Evolutionary conservation across 2,329 filamentous ascomycete genomes (phyloP).

Genomic region (Falciphora oryzae): DNA sequence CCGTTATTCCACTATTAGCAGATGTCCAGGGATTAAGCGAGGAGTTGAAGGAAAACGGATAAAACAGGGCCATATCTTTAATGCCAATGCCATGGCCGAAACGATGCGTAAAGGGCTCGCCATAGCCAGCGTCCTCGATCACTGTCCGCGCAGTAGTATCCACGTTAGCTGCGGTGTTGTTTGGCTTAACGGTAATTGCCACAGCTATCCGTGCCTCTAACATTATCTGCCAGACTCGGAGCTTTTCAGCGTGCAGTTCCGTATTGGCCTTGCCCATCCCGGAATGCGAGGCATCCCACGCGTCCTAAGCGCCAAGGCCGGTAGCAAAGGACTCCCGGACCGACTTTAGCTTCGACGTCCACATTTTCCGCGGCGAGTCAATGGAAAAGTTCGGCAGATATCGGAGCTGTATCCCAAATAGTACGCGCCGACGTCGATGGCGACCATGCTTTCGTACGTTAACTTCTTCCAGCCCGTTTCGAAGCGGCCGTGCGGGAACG

Average conservation of each 20-base stretch:
- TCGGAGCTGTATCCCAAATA: slow-evolving; percentile 58
- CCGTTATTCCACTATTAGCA: too few relatives aligned
- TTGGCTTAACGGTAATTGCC: slow-evolving; percentile 41
- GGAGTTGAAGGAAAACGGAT: not conserved
- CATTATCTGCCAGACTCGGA: slow-evolving; percentile 54
- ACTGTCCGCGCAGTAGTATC: slow-evolving; percentile 54
- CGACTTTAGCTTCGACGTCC: not conserved
- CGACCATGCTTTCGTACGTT: slow-evolving; percentile 47
- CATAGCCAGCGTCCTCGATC: slow-evolving; percentile 54
- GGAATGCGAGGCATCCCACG: not conserved
- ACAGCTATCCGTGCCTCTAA: slow-evolving; percentile 56
- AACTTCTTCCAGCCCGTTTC: slow-evolving; percentile 45
- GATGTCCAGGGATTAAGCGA: not conserved
- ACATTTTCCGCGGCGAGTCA: slow-evolving; percentile 19
- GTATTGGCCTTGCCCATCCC: not conserved
- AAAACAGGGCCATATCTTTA: too few relatives aligned
- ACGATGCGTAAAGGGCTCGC: slow-evolving; percentile 53
- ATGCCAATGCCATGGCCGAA: slow-evolving; percentile 61
- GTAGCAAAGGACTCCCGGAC: not conserved
- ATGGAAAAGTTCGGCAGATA: slow-evolving; percentile 58
- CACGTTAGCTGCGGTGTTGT: slow-evolving; percentile 49
- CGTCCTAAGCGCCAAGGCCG: not conserved
- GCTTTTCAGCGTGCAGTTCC: slow-evolving; percentile 40
- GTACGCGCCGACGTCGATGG: slow-evolving; percentile 59
- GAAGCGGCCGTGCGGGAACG: slow-evolving; percentile 49